Evolutionary conservation across 2,329 filamentous ascomycete genomes (phyloP).

Genomic region (Fusarium sp.): DNA sequence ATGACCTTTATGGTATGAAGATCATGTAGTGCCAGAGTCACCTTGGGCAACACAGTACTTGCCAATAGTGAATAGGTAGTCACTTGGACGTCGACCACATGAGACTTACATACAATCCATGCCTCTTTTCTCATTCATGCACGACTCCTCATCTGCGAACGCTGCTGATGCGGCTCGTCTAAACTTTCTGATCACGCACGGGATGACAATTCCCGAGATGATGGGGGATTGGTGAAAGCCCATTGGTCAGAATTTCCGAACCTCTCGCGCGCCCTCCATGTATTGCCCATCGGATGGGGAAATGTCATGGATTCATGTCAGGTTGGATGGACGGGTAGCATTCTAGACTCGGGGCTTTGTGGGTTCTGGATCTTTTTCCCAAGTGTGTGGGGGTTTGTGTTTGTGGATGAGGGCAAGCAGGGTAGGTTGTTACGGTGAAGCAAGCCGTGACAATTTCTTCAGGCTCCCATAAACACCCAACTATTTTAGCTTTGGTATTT

Average conservation of each 20-base stretch:
- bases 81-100: not conserved
- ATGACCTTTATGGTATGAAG: not conserved
- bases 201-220: not conserved
- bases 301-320: not conserved
- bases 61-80: not conserved
- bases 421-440: not conserved
- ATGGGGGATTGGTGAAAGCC: not conserved
- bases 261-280: not conserved
- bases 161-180: not conserved
- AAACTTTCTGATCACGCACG: not conserved
- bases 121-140: not conserved
- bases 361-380: not conserved
- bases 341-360: not conserved
- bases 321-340: not conserved
- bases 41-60: not conserved
- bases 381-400: not conserved
- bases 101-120: not conserved
- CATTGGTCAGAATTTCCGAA: slow-evolving; percentile 2
- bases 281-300: not conserved
- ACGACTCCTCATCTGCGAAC: not conserved
- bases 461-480: not conserved
- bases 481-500: not conserved
- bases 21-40: not conserved
- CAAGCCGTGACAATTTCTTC: not conserved
- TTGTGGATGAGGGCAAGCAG: not conserved